Conservation (phyloP, 352 stramenopile genomes). For the Vaucheria bursata region DNA sequence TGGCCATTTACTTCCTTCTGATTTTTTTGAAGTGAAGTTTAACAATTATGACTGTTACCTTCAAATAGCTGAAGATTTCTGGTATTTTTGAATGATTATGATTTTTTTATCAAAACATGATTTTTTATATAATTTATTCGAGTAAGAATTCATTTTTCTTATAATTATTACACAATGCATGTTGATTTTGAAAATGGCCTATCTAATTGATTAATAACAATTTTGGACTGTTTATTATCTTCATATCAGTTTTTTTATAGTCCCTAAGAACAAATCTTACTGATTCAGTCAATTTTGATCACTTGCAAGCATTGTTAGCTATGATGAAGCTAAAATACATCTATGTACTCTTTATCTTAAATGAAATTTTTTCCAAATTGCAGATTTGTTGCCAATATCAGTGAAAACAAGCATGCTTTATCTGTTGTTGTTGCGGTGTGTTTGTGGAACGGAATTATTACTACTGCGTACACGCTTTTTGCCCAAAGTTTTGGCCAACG, state of each 20-base stretch:
- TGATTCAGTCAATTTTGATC: not conserved
- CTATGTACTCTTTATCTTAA: not conserved
- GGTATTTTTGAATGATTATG: too few relatives aligned
- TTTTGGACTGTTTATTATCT: not conserved
- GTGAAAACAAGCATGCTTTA: slow-evolving; percentile 16
- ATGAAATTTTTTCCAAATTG: not conserved
- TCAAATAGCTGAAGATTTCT: too few relatives aligned
- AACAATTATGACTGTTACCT: too few relatives aligned
- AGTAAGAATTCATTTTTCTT: too few relatives aligned
- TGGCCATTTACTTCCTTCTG: too few relatives aligned
- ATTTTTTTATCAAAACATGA: too few relatives aligned
- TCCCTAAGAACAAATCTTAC: not conserved
- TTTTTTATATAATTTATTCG: too few relatives aligned
- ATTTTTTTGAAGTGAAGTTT: too few relatives aligned
- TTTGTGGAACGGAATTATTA: slow-evolving; percentile 45
- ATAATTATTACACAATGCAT: too few relatives aligned
- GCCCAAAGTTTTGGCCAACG: slow-evolving; percentile 43
- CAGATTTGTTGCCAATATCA: slow-evolving; percentile 22
- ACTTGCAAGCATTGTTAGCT: not conserved
- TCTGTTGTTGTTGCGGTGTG: slow-evolving; percentile 16
- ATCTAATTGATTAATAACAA: too few relatives aligned
- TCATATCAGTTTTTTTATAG: not conserved
- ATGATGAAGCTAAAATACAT: not conserved
- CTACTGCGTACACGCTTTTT: slow-evolving; percentile 41
- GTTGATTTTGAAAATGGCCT: too few relatives aligned